Evolutionary conservation across 1,284 basidiomycete genomes (phyloP), one percentile per base, ranked within the genome.

Genomic region (Cryptococcus maquisensis): DNA sequence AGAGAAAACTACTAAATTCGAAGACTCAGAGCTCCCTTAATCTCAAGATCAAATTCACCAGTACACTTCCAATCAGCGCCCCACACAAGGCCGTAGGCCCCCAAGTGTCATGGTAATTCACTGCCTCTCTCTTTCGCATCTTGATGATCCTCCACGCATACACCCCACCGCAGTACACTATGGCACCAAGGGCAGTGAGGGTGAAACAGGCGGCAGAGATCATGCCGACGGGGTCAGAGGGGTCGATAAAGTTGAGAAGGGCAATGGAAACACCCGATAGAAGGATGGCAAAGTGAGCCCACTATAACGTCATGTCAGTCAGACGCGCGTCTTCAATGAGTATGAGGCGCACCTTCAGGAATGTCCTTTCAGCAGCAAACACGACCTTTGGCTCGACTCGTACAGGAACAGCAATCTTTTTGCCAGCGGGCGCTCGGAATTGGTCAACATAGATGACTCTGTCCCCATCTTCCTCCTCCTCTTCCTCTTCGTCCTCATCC

Each of bases 371-470:
- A 45, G 90, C 89, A 3, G 95, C 95, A 73, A 98, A 98, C 72
- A 96, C 96, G 42, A 76, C 73, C 78, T 98, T 98, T 37, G 95
- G 95, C 77, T 98, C 95, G 54, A 98, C 83, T 49, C 95, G 84
- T 35, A 98, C 86, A 36, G 95, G 94, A 1, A 98, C 83, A 1
- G 91, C 84, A 56, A 98, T 93, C 61, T 84, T 83, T 79, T 97
- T 98, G 18, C 95, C 95, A 44, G 82, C 78, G 1, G 88, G 87
- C 2, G 94, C 93, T 23, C 75, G 79, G 84, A 91, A 92, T 56
- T 86, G 82, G 56, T 87, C 80, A 46, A 89, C 85, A 66, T 82
- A 81, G 51, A 77, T 73, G 13, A 72, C 71, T 36, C 60, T 56
- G 38, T 71, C 59, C 8, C 55, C 62, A 16, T 56, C 59, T 51